A percentile compares a stretch with the other conserved stretches of the same genome.
Evolutionary conservation across 2,329 filamentous ascomycete species (phyloP).

Genomic region (Colletotrichum agaves): DNA sequence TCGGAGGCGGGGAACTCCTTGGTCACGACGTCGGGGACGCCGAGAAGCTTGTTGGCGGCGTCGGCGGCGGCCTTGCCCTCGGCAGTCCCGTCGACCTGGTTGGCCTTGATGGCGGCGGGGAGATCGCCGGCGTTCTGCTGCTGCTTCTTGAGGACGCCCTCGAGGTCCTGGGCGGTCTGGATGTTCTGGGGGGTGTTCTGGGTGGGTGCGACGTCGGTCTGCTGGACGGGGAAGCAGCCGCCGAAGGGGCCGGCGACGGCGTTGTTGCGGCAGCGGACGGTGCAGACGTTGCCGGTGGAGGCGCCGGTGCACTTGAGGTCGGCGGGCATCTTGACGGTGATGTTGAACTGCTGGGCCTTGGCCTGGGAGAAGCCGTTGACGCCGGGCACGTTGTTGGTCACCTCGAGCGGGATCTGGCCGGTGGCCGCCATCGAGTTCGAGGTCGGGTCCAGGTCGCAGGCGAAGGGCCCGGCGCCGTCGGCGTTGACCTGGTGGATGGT

Average conservation of each 20-base stretch:
- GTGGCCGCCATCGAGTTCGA: constrained; percentile 57
- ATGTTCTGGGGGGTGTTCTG: constrained; percentile 58
- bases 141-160: constrained; percentile 58
- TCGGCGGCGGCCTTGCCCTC: constrained; percentile 46
- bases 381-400: constrained; percentile 69
- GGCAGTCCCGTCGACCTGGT: constrained; percentile 51
- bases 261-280: constrained; percentile 68
- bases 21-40: constrained; percentile 42
- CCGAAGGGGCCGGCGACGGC: constrained; percentile 67
- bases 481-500: constrained; percentile 66
- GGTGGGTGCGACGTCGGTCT: constrained; percentile 56
- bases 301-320: constrained; percentile 61
- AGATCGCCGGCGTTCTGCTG: constrained; percentile 63
- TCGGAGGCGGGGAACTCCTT: constrained; percentile 43
- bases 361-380: constrained; percentile 66
- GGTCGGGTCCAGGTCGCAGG: constrained; percentile 63
- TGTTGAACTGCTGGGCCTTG: constrained; percentile 65
- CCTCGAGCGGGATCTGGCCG: constrained; percentile 57
- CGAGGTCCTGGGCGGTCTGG: constrained; percentile 56
- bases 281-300: constrained; percentile 68
- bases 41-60: constrained; percentile 52
- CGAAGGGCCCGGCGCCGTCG: constrained; percentile 65
- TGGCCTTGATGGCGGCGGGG: constrained; percentile 51
- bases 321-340: constrained; percentile 64
- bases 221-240: constrained; percentile 68